phyloP scores from a whole-genome alignment of 805 yeast species.

The Ogataea pini region DNA sequence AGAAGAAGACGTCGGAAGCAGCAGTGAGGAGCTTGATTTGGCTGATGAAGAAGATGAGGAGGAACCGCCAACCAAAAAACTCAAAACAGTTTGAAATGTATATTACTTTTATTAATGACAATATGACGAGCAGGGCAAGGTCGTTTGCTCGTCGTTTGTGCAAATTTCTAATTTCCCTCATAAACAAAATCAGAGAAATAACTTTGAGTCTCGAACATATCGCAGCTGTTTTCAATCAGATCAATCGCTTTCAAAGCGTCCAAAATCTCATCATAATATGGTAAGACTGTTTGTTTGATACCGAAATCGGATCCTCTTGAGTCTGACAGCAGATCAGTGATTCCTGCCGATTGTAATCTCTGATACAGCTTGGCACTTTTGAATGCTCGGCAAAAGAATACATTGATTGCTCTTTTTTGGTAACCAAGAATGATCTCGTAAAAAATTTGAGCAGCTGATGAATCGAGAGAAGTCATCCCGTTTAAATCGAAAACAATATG shows the following conservation, averaged over 20 bases:
- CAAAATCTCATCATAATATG: slow-evolving; percentile 52
- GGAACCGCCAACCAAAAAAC: slow-evolving; percentile 11
- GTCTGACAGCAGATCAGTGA: slow-evolving; percentile 39
- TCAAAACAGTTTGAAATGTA: slow-evolving; percentile 3
- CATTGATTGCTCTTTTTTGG: slow-evolving; percentile 51
- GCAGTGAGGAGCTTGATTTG: slow-evolving; percentile 52
- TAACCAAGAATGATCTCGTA: slow-evolving; percentile 60
- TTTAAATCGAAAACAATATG: slow-evolving; percentile 72
- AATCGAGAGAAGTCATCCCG: slow-evolving; percentile 80
- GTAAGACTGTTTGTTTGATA: slow-evolving; percentile 37
- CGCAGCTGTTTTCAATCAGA: slow-evolving; percentile 31
- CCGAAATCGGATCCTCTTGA: slow-evolving; percentile 30
- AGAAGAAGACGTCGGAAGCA: slow-evolving; percentile 39
- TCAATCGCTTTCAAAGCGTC: slow-evolving; percentile 55
- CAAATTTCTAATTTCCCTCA: slow-evolving; percentile 13
- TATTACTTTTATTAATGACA: not conserved
- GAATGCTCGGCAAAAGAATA: slow-evolving; percentile 64
- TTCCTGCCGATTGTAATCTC: slow-evolving; percentile 58
- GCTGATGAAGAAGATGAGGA: slow-evolving; percentile 12
- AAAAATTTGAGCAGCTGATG: slow-evolving; percentile 76
- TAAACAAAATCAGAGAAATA: slow-evolving; percentile 16
- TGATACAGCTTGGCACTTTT: slow-evolving; percentile 45
- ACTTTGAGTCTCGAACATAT: slow-evolving; percentile 18
- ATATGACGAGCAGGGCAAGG: too few species aligned
- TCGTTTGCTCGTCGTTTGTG: too few species aligned